Percentiles rank a stretch among this genome's conserved stretches.
Conservation (phyloP, 1,284 basidiomycete genomes). For the Papiliotrema terrestris region DNA sequence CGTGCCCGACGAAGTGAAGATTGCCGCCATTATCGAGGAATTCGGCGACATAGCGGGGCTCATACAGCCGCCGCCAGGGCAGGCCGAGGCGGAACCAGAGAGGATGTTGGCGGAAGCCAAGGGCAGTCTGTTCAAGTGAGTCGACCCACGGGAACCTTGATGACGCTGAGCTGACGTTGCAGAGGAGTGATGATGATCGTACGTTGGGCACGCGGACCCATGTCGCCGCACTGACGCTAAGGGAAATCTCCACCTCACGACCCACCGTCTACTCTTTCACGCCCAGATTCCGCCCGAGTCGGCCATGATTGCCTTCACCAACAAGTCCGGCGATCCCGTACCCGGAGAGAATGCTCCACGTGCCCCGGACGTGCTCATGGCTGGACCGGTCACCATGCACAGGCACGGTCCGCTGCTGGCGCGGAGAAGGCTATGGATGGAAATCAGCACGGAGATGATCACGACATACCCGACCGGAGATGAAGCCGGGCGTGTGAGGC, state of each 20-base stretch:
- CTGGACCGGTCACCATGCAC: conserved; percentile 58
- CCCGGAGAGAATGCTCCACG: conserved; percentile 8
- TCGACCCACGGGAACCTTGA: background rate
- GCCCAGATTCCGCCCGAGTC: conserved; percentile 57
- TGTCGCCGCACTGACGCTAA: conserved; percentile 42
- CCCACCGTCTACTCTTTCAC: conserved; percentile 63
- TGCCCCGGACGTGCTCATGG: conserved; percentile 51
- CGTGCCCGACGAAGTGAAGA: conserved; percentile 38
- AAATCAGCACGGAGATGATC: conserved; percentile 60
- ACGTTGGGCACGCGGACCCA: conserved; percentile 17
- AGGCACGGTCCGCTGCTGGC: conserved; percentile 48
- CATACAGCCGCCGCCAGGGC: conserved; percentile 55
- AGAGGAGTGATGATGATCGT: conserved; percentile 56
- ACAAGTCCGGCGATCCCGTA: conserved; percentile 8
- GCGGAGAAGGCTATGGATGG: conserved; percentile 61
- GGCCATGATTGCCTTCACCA: background rate
- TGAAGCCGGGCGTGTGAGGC: conserved; percentile 57
- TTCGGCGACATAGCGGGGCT: conserved; percentile 44
- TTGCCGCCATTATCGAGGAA: conserved; percentile 43
- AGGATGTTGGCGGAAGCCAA: conserved; percentile 58
- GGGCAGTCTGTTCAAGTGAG: conserved; percentile 47
- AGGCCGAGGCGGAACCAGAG: conserved; percentile 51
- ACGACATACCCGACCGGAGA: conserved; percentile 59
- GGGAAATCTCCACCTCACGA: conserved; percentile 64
- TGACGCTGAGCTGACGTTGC: conserved; percentile 3